phyloP scores from a whole-genome alignment of 305 asterid genomes.

The Rubia peregrina region DNA sequence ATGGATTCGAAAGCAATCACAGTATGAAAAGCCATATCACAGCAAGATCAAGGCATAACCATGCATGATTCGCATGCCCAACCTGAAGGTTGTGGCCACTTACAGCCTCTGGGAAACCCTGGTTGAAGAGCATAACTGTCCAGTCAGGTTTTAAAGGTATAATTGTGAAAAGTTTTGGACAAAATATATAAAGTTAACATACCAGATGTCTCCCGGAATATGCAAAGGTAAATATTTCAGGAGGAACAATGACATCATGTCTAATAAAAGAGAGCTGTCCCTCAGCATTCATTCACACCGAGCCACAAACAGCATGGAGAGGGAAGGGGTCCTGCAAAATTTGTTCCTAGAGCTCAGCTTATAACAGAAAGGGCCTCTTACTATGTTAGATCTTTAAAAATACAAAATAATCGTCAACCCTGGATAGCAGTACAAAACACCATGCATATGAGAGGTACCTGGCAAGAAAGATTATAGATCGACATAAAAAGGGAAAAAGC shows the following conservation, averaged over 20 bases:
- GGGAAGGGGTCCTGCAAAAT: conserved; percentile 79
- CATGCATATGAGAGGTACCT: conserved; percentile 34
- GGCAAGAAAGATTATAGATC: conserved; percentile 65
- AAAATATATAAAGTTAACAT: conserved; percentile 23
- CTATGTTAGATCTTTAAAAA: not conserved
- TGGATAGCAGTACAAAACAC: not conserved
- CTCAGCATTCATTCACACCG: conserved; percentile 85
- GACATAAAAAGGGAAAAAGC: conserved; percentile 93
- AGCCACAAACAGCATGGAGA: conserved; percentile 83
- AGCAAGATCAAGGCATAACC: conserved; percentile 76
- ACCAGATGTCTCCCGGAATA: conserved; percentile 56
- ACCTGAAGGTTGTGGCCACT: conserved; percentile 49
- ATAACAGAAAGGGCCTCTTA: not conserved
- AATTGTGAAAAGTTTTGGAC: conserved; percentile 8
- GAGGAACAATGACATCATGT: conserved; percentile 67
- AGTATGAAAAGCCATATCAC: conserved; percentile 11
- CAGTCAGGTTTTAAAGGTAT: conserved; percentile 6
- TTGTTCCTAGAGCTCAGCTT: conserved; percentile 9
- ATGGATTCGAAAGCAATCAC: not conserved
- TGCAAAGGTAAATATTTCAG: conserved; percentile 81
- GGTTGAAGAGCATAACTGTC: conserved; percentile 23
- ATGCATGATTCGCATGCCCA: conserved; percentile 58
- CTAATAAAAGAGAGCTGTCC: conserved; percentile 92
- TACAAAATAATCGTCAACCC: not conserved
- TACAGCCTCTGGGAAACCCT: conserved; percentile 57